Conservation (phyloP, 352 stramenopile species). For the Globisporangium sylvaticum region DNA sequence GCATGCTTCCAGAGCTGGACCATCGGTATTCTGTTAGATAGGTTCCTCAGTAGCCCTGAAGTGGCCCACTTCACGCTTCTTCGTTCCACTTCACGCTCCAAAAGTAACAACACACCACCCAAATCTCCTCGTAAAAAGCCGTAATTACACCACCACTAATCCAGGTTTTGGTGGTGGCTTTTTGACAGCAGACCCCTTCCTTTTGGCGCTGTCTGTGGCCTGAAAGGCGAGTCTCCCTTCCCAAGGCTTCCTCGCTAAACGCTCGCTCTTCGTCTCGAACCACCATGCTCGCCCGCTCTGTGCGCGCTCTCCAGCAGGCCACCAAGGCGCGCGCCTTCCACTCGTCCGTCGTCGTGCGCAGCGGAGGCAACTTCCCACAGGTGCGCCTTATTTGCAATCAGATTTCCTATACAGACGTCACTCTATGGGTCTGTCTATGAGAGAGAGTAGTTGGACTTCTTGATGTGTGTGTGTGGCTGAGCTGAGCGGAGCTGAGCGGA, state of each 20-base stretch:
- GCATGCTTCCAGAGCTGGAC: not conserved
- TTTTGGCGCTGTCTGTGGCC: conserved; percentile 9
- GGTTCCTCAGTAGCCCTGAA: not conserved
- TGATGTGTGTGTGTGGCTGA: not conserved
- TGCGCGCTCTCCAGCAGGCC: conserved; percentile 35
- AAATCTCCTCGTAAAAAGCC: conserved; percentile 6
- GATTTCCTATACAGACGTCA: not conserved
- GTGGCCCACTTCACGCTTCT: not conserved
- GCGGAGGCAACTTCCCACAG: conserved; percentile 28
- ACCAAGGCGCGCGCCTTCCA: conserved; percentile 37
- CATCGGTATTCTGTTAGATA: conserved; percentile 15
- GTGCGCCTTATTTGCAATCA: conserved; percentile 5
- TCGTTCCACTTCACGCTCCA: not conserved
- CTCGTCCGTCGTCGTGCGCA: conserved; percentile 38
- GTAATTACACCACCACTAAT: conserved; percentile 6
- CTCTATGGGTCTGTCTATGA: not conserved
- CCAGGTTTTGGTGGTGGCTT: conserved; percentile 13
- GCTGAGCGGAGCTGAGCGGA: not conserved
- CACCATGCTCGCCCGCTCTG: conserved; percentile 56
- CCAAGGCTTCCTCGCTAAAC: not conserved
- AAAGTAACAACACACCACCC: conserved; percentile 15
- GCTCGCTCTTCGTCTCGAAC: not conserved
- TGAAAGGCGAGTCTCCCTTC: conserved; percentile 7
- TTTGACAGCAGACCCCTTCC: not conserved
- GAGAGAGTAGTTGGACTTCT: not conserved